A percentile compares a stretch with the other conserved stretches of the same genome.
Evolutionary conservation across 2,329 filamentous ascomycete genomes (phyloP).

Genomic region (Alternaria consortialis): DNA sequence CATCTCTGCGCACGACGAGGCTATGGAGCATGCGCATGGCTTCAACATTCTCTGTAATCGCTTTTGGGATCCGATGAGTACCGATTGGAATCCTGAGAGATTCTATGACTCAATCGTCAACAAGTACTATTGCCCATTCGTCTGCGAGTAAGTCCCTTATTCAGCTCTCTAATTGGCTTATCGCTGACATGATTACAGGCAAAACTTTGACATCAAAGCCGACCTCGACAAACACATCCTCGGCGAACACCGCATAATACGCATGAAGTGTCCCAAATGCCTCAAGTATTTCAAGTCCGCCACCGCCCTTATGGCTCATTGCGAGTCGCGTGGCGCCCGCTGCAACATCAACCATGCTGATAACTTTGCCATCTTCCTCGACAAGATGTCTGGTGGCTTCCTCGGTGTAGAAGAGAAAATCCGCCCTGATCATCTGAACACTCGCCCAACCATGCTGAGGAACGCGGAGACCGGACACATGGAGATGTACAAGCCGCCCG

Average conservation of each 20-base stretch:
- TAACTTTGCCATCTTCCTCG: slow-evolving; percentile 48
- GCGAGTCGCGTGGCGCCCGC: slow-evolving; percentile 45
- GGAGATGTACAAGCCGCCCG: slow-evolving; percentile 37
- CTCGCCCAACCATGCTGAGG: slow-evolving; percentile 26
- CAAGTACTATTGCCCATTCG: slow-evolving; percentile 65
- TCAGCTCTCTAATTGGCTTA: background rate
- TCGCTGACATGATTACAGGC: slow-evolving; percentile 24
- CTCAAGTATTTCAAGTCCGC: slow-evolving; percentile 52
- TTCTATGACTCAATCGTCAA: slow-evolving; percentile 58
- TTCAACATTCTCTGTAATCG: slow-evolving; percentile 52
- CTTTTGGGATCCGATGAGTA: slow-evolving; percentile 61
- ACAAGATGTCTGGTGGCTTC: slow-evolving; percentile 56
- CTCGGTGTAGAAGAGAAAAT: slow-evolving; percentile 41
- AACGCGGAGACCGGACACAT: slow-evolving; percentile 33
- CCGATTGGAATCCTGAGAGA: slow-evolving; percentile 57
- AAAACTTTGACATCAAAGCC: slow-evolving; percentile 32
- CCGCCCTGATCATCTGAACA: slow-evolving; percentile 44
- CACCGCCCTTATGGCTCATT: slow-evolving; percentile 52
- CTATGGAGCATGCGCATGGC: slow-evolving; percentile 37
- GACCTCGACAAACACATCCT: slow-evolving; percentile 51
- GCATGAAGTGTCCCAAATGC: slow-evolving; percentile 53
- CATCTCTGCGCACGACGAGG: slow-evolving; percentile 37
- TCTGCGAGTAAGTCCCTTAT: slow-evolving; percentile 58
- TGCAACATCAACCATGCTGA: slow-evolving; percentile 49
- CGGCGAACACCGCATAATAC: slow-evolving; percentile 45